These are phyloP conservation scores for Aspergillus oerlinghausenensis DNA, from an alignment of 2,329 filamentous ascomycete genomes.

Conservation along the genomic window DNA sequence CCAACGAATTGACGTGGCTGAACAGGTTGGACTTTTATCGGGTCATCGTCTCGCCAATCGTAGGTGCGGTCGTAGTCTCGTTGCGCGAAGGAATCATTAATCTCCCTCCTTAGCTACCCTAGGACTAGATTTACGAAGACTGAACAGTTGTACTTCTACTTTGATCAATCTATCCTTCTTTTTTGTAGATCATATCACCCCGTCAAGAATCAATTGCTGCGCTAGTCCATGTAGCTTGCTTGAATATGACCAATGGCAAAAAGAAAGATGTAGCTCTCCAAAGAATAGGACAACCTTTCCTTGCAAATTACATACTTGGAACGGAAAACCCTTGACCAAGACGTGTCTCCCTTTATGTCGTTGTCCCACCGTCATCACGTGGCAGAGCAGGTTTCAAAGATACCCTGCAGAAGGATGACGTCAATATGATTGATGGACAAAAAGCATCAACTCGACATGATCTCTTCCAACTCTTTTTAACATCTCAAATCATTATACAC, in stretches of 20 bases:
- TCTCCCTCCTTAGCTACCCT: neutral
- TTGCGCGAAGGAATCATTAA: neutral
- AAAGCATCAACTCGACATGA: neutral
- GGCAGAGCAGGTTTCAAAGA: neutral
- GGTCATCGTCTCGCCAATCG: neutral
- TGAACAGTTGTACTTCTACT: neutral
- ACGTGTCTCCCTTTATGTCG: neutral
- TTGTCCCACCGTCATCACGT: neutral
- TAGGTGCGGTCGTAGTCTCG: neutral
- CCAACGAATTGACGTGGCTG: neutral
- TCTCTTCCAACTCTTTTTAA: neutral
- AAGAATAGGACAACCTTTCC: too few species aligned
- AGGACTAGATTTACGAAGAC: neutral
- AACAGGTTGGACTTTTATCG: too few species aligned
- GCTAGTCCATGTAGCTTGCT: too few species aligned
- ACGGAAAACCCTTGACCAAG: neutral
- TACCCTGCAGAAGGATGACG: conserved; percentile 14
- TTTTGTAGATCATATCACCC: neutral
- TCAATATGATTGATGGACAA: conserved; percentile 20
- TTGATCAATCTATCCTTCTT: neutral
- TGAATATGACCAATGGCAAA: too few species aligned
- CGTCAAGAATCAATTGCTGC: neutral
- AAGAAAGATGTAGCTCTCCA: too few species aligned
- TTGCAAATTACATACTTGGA: neutral
- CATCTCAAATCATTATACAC: neutral